Base-by-base conservation (phyloP, 257 asterid species). In the Solanum lycopersicoides region DNA sequence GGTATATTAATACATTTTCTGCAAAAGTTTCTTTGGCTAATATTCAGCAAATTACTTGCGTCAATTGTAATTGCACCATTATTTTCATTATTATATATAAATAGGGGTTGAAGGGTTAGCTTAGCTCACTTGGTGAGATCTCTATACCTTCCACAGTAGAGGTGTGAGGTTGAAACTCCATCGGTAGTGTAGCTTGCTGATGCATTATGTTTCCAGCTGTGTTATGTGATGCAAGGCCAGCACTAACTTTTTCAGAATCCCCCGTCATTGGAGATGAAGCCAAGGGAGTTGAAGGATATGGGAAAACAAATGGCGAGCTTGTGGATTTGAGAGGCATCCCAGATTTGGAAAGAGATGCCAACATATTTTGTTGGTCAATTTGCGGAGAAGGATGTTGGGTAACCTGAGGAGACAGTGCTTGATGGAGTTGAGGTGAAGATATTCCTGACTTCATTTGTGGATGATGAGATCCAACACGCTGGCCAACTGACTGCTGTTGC, bases 251-350 rank as follows among this genome's bases (percentile, higher is more conserved):
- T 88, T 95, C 98, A 35, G 96, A 93, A 87, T 95, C 99, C 12
- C 95, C 95, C 21, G 95, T 98, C 95, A 95, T 90, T 59, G 98
- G 98, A 71, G 99, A 95, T 41, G 98, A 96, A 88, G 92, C 98
- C 94, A 95, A 87, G 91, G 98, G 95, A 89, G 97, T 94, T 79
- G 95, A 94, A 87, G 98, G 97, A 84, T 98, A 95, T 84, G 96
- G 96, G 79, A 91, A 93, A 87, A 96, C 88, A 88, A 94, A 90
- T 23, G 98, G 98, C 63, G 99, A 95, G 91, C 89, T 93, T 72
- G 95, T 91, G 82, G 99, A 92, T 86, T 93, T 97, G 90, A 95
- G 87, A 28, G 99, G 98, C 82, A 98, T 94, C 89, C 96, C 98
- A 90, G 88, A 80, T 92, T 94, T 96, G 53, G 93, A 83, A 50